Base-by-base conservation (phyloP, 2,329 filamentous ascomycete genomes). In the Didymella sp. region DNA sequence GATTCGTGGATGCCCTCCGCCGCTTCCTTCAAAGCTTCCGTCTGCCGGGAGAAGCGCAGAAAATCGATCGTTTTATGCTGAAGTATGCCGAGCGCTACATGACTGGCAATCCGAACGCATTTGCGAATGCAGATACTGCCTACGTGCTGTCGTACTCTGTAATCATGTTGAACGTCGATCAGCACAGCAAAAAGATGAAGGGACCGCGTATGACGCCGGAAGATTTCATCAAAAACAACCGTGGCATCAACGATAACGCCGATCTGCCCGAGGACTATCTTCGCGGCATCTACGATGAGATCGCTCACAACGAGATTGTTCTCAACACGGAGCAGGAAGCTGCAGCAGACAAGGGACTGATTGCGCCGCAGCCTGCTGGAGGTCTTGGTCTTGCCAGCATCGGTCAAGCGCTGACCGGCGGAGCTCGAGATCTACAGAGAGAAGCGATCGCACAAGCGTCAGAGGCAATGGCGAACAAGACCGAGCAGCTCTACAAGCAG, bases 1-100 rank as follows among this genome's bases (percentile, higher is more conserved):
- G 93, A 2, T 99, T 99, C 68, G 94, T 97, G 6, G 94, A 97
- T 76, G 89, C 95, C 13, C 80, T 99, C 24, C 87, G 95, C 33
- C 88, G 92, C 56, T 99, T 99, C 70, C 80, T 99, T 12, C 95
- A 99, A 75, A 90, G 92, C 25, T 99, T 99, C 81, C 89, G 95
- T 61, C 81, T 99, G 13, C 95, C 95, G 0, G 95, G 95, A 59
- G 95, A 99, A 77, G 93, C 93, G 0, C 95, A 99, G 74, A 99
- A 99, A 80, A 99, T 99, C 65, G 95, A 99, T 86, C 91, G 95
- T 44, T 96, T 98, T 78, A 98, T 99, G 95, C 81, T 99, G 64
- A 99, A 99, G 76, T 99, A 98, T 78, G 95, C 95, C 9, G 94
- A 98, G 76, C 88, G 94, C 58, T 99, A 99, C 74, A 90, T 96